Base-by-base conservation (phyloP, 805 yeast species). In the Saccharomycopsis babjevae region DNA sequence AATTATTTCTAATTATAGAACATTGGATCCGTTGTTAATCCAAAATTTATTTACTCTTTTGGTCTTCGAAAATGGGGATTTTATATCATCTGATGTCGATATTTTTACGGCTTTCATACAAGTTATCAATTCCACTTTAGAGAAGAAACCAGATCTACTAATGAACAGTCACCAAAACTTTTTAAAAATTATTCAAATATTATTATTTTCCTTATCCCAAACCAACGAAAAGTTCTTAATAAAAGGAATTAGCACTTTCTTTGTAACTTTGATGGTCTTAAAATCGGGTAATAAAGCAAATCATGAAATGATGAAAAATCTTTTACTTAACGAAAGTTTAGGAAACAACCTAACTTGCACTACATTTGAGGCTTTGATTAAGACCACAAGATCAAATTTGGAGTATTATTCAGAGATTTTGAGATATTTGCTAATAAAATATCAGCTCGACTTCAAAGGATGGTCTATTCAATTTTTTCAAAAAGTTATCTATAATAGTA, bases 351-450 rank as follows among this genome's bases (percentile, higher is more conserved):
- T 71, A 56, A 66, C 81, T 61, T 72, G 68, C 72, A 65, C 67
- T 16, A 68, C 76, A 1, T 62, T 81, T 70, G 62, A 73, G 65
- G 76, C 79, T 62, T 66, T 86, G 70, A 67, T 85, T 70, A 81
- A 76, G 59, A 66, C 80, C 16, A 74, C 77, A 5, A 73, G 93
- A 65, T 85, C 92, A 0, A 83, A 82, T 62, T 68, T 86, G 50
- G 89, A 83, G 15, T 73, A 74, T 54, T 86, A 76, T 68, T 81
- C 82, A 46, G 83, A 82, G 20, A 67, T 83, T 1, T 71, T 84
- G 61, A 73, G 85, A 56, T 70, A 75, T 1, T 66, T 84, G 50
- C 68, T 83, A 4, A 80, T 78, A 0, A 83, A 81, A 64, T 77
- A 74, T 64, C 83, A 83, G 5, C 61, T 82, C 57, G 71, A 75